Conservation (phyloP, 371 early-diverging fungal species). For the Mucor mucedo region DNA sequence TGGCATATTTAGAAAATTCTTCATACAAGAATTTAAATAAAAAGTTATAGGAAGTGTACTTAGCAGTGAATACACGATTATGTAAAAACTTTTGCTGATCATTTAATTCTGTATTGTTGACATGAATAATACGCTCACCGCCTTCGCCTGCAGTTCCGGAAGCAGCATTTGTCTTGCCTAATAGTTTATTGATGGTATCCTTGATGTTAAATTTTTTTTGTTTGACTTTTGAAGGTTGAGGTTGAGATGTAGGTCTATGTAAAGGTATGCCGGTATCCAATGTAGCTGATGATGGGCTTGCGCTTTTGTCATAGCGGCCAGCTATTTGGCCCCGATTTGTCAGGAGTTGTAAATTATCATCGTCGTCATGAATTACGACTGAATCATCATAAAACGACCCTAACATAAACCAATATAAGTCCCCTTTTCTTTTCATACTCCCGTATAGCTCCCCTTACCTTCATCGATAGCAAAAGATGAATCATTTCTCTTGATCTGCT, state of each 20-base stretch:
- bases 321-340: constrained; percentile 49
- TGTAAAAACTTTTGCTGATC: constrained; percentile 77
- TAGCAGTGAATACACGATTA: constrained; percentile 88
- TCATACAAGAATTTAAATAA: constrained; percentile 91
- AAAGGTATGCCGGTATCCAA: constrained; percentile 13
- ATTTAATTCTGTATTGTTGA: constrained; percentile 83
- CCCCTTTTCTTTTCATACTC: background rate
- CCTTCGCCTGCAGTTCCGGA: constrained; percentile 48
- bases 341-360: constrained; percentile 52
- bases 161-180: constrained; percentile 32
- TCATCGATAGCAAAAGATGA: constrained; percentile 39
- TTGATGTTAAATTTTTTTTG: constrained; percentile 23
- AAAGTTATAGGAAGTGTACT: constrained; percentile 90
- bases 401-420: constrained; percentile 8
- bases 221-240: constrained; percentile 11
- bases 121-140: constrained; percentile 78
- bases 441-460: constrained; percentile 19
- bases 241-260: constrained; percentile 23
- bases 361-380: constrained; percentile 42
- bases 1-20: constrained; percentile 95
- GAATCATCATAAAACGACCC: constrained; percentile 54
- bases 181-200: constrained; percentile 23
- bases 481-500: constrained; percentile 26
- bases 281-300: constrained; percentile 1
- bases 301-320: constrained; percentile 24